These are phyloP conservation scores for Conringia planisiliqua DNA, from an alignment of 345 rosid genomes.

Conservation along the genomic window DNA sequence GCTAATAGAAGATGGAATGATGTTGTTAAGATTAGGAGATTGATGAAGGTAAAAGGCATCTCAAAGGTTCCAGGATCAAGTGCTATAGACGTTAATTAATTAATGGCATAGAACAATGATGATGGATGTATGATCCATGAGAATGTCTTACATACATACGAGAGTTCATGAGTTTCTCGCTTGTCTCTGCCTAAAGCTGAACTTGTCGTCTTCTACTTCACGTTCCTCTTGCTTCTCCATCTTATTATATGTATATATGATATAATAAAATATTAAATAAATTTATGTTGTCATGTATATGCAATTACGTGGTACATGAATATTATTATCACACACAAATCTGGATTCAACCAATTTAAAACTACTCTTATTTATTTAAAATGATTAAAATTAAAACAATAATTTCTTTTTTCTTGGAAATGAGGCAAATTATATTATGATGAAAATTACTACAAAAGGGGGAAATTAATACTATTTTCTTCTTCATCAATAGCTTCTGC, in stretches of 20 bases:
- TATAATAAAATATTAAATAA: neutral
- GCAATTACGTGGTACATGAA: constrained; percentile 8
- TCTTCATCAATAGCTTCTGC: constrained; percentile 14
- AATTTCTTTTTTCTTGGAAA: neutral
- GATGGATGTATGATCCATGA: constrained; percentile 15
- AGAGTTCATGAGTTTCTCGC: constrained; percentile 33
- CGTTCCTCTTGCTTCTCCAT: constrained; percentile 27
- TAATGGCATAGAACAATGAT: constrained; percentile 3
- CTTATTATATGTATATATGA: constrained; percentile 6
- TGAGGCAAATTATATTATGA: constrained; percentile 4
- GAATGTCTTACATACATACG: constrained; percentile 10
- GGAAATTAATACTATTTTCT: neutral
- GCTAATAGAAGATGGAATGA: constrained; percentile 43
- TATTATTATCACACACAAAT: neutral
- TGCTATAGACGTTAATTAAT: constrained; percentile 9
- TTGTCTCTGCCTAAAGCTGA: constrained; percentile 25
- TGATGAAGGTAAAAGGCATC: constrained; percentile 41
- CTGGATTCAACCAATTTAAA: neutral
- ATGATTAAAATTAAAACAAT: neutral
- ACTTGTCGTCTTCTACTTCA: constrained; percentile 32
- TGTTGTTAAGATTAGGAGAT: constrained; percentile 38
- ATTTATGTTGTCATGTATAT: neutral
- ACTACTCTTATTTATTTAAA: neutral
- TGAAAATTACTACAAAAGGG: constrained; percentile 2
- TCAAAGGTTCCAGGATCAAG: constrained; percentile 38